Evolutionary conservation across 805 yeast genomes (phyloP).

Genomic region (Kodamaea lidongshanica): DNA sequence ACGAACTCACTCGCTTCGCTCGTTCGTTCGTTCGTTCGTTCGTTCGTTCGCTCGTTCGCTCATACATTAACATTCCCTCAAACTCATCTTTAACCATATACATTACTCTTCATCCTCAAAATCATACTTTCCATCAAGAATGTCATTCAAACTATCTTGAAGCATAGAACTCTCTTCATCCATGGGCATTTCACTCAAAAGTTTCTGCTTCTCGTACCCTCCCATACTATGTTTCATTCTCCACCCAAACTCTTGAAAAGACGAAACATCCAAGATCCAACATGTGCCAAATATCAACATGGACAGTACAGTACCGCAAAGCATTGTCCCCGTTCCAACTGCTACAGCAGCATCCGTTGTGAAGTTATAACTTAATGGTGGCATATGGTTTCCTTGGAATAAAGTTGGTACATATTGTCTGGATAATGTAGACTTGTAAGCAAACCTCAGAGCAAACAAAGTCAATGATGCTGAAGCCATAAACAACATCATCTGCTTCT

Average conservation of each 20-base stretch:
- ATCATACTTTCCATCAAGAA: slow-evolving; percentile 43
- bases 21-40: too few species aligned
- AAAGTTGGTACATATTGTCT: slow-evolving; percentile 70
- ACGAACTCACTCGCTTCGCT: too few species aligned
- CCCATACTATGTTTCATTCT: slow-evolving; percentile 61
- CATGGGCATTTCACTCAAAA: slow-evolving; percentile 36
- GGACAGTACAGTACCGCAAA: slow-evolving; percentile 66
- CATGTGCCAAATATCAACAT: slow-evolving; percentile 70
- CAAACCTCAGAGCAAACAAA: slow-evolving; percentile 63
- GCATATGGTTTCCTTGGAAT: slow-evolving; percentile 80
- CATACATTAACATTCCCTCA: slow-evolving; percentile 1
- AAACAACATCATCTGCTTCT: slow-evolving; percentile 65
- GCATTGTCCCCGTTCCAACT: slow-evolving; percentile 69
- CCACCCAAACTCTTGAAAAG: slow-evolving; percentile 63
- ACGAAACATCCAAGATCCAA: slow-evolving; percentile 74
- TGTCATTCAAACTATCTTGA: slow-evolving; percentile 48
- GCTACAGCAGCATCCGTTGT: slow-evolving; percentile 82
- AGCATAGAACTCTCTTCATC: slow-evolving; percentile 57
- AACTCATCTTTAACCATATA: too few species aligned
- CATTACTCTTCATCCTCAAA: slow-evolving; percentile 13
- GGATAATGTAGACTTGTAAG: slow-evolving; percentile 65
- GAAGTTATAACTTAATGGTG: slow-evolving; percentile 70
- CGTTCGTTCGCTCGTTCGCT: too few species aligned
- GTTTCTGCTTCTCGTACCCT: slow-evolving; percentile 55
- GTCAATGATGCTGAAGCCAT: slow-evolving; percentile 69